Evolutionary conservation across 2,329 filamentous ascomycete genomes (phyloP), one percentile per base, ranked within the genome.

Genomic region (Penicillium sp.): DNA sequence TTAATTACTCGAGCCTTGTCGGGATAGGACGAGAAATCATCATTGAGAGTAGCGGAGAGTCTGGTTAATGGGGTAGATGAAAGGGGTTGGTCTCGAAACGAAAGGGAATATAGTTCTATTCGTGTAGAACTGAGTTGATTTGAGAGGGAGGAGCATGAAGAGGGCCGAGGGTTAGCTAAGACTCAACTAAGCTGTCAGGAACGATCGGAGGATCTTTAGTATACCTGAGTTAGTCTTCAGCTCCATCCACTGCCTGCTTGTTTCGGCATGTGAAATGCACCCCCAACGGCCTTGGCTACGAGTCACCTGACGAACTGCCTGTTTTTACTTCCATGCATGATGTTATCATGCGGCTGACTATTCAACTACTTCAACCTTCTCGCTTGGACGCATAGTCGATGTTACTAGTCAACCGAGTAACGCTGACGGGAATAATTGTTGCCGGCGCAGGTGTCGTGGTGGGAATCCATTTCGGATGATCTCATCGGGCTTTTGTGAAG

Each of bases 61-160:
- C 52, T 41, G 67, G 53, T 50, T 66, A 71, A 53, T 63, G 66
- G 41, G 78, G 79, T 62, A 77, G 75, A 63, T 75, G 78, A 64
- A 76, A 75, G 65, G 78, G 76, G 72, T 77, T 75, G 78, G 75
- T 67, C 81, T 79, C 62, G 78, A 76, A 52, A 82, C 69, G 61
- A 79, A 75, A 46, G 79, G 80, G 31, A 73, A 73, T 56, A 81
- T 73, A 54, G 78, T 78, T 68, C 76, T 75, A 71, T 75, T 81
- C 80, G 82, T 83, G 46, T 44, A 57, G 19, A 29, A 17, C 21
- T 35, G 54, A 23, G 47, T 49, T 19, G 30, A 57, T 48, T 53
- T 46, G 9, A 21, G 5, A 52, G 21, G 8, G 17, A 46, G 21
- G 29, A 47, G 41, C 26, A 38, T 60, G 17, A 49, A 35, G 48